A percentile compares a stretch with the other conserved stretches of the same genome.
Conservation (phyloP, 768 basidiomycete genomes). For the Boletus vinaceobasis region DNA sequence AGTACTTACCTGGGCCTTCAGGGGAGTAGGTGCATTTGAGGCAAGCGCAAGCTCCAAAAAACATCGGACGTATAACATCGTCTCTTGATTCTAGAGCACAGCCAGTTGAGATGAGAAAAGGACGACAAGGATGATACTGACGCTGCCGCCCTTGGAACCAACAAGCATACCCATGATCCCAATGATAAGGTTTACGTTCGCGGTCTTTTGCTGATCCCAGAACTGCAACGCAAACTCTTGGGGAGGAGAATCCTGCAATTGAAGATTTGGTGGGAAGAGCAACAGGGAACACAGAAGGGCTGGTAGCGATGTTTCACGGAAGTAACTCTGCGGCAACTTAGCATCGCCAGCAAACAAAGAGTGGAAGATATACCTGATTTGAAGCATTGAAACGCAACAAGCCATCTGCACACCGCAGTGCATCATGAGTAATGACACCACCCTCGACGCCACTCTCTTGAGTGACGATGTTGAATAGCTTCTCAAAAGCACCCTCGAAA, state of each 20-base stretch:
- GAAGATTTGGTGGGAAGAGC: constrained; percentile 64
- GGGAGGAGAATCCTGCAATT: constrained; percentile 55
- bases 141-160: constrained; percentile 62
- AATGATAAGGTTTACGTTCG: constrained; percentile 75
- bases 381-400: constrained; percentile 89
- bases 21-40: constrained; percentile 84
- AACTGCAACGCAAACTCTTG: constrained; percentile 94
- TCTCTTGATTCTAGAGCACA: constrained; percentile 51
- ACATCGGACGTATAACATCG: constrained; percentile 62
- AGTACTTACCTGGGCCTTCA: constrained; percentile 77
- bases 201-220: constrained; percentile 90
- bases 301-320: constrained; percentile 81
- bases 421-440: constrained; percentile 79
- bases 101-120: background rate
- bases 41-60: constrained; percentile 85
- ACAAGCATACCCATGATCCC: constrained; percentile 85
- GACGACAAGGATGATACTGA: constrained; percentile 34
- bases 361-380: constrained; percentile 67
- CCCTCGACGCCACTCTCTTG: constrained; percentile 92
- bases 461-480: constrained; percentile 82
- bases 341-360: background rate
- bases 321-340: constrained; percentile 73
- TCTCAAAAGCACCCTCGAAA: constrained; percentile 96
- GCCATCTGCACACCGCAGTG: constrained; percentile 81
- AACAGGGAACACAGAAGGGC: constrained; percentile 63